Base-by-base conservation (phyloP, 2,329 filamentous ascomycete species). In the Calonectria honghensis region DNA sequence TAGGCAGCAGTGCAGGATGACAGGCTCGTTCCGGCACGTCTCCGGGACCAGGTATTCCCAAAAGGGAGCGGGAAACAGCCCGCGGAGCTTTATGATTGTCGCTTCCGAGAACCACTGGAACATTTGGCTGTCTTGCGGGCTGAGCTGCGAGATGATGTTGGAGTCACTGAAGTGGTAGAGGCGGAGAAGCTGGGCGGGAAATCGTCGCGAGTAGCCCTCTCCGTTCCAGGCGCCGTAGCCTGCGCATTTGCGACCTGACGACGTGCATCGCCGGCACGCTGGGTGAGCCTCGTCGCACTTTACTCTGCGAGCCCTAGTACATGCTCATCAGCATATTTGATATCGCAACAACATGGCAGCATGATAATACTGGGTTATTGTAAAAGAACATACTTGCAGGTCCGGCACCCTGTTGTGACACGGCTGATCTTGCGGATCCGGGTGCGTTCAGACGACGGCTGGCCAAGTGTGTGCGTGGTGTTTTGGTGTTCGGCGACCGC, bases 211-310 rank as follows among this genome's bases (percentile, higher is more conserved):
- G 10, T 48, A 48, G 45, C 45, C 45, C n/a, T 48, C 45, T 48
- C 45, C 45, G 45, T 48, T 48, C 45, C 45, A 48, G n/a, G 45
- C n/a, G 45, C 45, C 45, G 45, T 48, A 48, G 45, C 45, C 45
- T 5, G 45, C 45, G 45, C 45, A 48, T 13, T 48, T 48, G 0
- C 45, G 7, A 4, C 45, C 45, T 4, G 45, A 48, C n/a, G 45
- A 48, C 4, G 45, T 48, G 45, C 45, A 48, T 48, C 45, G 45
- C 45, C 45, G 20, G 18, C 45, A 48, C 2, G 45, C 45, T 18
- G 45, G 45, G 45, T 13, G 45, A 48, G 20, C 45, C 2, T 48
- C 45, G 45, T 48, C 45, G 45, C 45, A 48, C 7, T 48, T 48
- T 48, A 48, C 45, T 48, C 45, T 48, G 45, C 45, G 45, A 48